These are phyloP conservation scores for Mimosa bimucronata DNA, from an alignment of 306 rosid species.

Conservation along the genomic window DNA sequence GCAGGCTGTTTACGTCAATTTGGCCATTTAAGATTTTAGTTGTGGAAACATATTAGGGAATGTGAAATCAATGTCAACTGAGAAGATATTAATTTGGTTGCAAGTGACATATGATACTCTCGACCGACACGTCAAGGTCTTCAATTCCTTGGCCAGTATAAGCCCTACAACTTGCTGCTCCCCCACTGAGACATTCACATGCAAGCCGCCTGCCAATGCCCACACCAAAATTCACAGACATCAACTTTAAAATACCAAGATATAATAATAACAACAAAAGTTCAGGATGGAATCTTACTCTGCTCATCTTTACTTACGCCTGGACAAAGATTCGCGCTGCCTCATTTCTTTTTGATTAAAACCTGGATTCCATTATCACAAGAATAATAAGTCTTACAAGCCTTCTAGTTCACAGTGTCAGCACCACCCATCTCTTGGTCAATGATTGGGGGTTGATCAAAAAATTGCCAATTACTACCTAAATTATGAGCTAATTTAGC, in stretches of 20 bases:
- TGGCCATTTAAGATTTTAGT: not conserved
- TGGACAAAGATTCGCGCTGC: not conserved
- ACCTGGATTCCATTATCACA: too few species aligned
- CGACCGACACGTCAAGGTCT: too few species aligned
- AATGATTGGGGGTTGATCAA: too few species aligned
- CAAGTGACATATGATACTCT: too few species aligned
- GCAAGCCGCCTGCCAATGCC: not conserved
- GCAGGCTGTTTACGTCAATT: not conserved
- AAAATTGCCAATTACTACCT: too few species aligned
- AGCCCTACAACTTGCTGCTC: not conserved
- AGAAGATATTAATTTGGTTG: too few species aligned
- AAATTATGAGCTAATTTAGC: too few species aligned
- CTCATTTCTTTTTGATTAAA: not conserved
- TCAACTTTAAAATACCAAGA: not conserved
- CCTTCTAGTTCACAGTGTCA: too few species aligned
- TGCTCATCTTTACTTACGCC: not conserved
- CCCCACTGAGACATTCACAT: not conserved
- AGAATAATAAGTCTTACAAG: too few species aligned
- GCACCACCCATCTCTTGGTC: too few species aligned
- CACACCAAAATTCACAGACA: not conserved
- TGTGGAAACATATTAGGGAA: not conserved
- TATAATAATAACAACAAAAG: not conserved
- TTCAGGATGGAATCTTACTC: constrained; percentile 1
- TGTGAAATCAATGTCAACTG: not conserved
- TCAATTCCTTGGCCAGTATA: too few species aligned